Base-by-base conservation (phyloP, 2,329 filamentous ascomycete genomes). In the Aspergillus proliferans region DNA sequence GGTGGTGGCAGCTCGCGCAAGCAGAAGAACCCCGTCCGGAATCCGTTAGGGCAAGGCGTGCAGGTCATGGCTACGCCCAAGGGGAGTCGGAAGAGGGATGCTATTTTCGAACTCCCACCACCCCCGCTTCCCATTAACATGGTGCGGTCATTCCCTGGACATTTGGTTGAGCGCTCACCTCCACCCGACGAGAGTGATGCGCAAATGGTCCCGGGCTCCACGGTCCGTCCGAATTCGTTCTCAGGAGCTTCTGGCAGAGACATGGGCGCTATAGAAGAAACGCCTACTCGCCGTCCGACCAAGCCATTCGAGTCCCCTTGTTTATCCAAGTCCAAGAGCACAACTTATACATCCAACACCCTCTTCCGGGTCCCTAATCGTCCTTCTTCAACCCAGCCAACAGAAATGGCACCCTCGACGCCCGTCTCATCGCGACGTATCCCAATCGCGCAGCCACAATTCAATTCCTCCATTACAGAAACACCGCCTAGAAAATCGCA, bases 41-140 rank as follows among this genome's bases (percentile, higher is more conserved):
- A 72, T 52, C 67, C 67, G 2, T 56, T 66, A 8, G 68, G 66
- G 9, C 67, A 73, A 53, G 67, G 70, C 6, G 70, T 76, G 19
- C 75, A 76, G 57, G 74, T 77, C 47, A 74, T 73, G 59, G 74
- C 73, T 15, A 77, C 75, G 4, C 75, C 75, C 4, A 71, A 65
- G 47, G 64, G 64, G 7, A 61, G 62, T 44, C 64, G 69, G 26
- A 67, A 62, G 56, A 67, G 58, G 48, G 63, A 71, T 42, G 51
- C 55, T 14, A 48, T 12, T 14, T 9, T 52, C 7, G 62, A 60
- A 5, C 47, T 68, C 38, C 61, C 62, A 1, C 56, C 62, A 22
- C 40, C 62, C 1, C 56, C 62, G 28, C 40, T 66, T 12, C 59
- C 63, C 40, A 58, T 53, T 36, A 60, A 51, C 39, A 47, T 63